These are phyloP conservation scores for Linnemannia elongata DNA, from an alignment of 192 early-diverging fungal genomes.

Conservation along the genomic window DNA sequence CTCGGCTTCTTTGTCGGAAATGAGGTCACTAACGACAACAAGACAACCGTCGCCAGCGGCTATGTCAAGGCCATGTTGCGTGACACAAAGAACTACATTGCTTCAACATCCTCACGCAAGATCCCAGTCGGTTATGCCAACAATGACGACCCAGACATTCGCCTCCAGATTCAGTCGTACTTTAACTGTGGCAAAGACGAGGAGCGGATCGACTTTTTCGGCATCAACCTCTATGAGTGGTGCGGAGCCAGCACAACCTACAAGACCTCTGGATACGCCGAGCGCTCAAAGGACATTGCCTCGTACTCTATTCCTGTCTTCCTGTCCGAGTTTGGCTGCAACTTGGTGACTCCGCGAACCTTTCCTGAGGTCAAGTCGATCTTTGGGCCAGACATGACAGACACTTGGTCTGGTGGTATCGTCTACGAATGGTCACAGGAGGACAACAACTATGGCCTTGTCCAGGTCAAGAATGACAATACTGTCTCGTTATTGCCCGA, in stretches of 20 bases:
- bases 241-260: slow-evolving; percentile 74
- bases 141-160: slow-evolving; percentile 80
- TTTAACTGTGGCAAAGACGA: slow-evolving; percentile 76
- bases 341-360: slow-evolving; percentile 71
- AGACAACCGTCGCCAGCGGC: slow-evolving; percentile 72
- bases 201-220: slow-evolving; percentile 79
- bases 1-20: slow-evolving; percentile 82
- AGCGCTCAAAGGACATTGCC: slow-evolving; percentile 71
- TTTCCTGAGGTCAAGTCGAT: slow-evolving; percentile 79
- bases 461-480: slow-evolving; percentile 64
- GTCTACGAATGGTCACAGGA: slow-evolving; percentile 85
- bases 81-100: slow-evolving; percentile 75
- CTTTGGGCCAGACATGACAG: slow-evolving; percentile 78
- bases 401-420: slow-evolving; percentile 77
- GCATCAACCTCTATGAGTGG: slow-evolving; percentile 85
- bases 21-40: slow-evolving; percentile 76
- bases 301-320: slow-evolving; percentile 76
- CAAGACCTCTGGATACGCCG: slow-evolving; percentile 75
- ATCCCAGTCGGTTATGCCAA: slow-evolving; percentile 84
- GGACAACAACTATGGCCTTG: slow-evolving; percentile 80
- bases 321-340: slow-evolving; percentile 86
- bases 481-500: slow-evolving; percentile 62
- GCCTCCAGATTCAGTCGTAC: slow-evolving; percentile 73
- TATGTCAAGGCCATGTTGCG: slow-evolving; percentile 79
- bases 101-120: slow-evolving; percentile 56